Conservation (phyloP, 768 basidiomycete genomes). For the Cystobasidium ongulense region DNA sequence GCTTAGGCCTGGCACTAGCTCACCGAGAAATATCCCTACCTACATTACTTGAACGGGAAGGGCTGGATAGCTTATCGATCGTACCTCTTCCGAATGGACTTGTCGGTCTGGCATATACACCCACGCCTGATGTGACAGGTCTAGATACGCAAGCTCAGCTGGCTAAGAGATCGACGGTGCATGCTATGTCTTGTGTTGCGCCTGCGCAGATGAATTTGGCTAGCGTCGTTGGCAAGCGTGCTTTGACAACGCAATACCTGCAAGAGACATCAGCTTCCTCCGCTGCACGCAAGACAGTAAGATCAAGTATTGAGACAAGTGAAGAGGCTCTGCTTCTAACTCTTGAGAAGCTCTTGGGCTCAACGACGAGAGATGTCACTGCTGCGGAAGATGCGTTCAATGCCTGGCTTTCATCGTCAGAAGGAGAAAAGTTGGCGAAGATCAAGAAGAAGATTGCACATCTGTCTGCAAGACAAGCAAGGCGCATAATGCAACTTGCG, state of each 20-base stretch:
- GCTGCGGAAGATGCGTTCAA: neutral
- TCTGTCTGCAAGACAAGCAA: neutral
- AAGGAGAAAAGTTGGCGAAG: neutral
- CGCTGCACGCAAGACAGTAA: neutral
- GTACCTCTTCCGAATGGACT: neutral
- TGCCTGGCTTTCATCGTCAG: neutral
- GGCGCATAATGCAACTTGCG: neutral
- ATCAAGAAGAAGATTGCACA: neutral
- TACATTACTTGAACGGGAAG: neutral
- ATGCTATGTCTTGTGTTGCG: neutral
- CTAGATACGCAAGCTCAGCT: neutral
- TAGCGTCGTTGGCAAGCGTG: conserved; percentile 2
- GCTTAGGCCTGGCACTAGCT: neutral
- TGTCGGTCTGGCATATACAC: neutral
- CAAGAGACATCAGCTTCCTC: neutral
- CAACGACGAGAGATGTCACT: neutral
- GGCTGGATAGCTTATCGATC: neutral
- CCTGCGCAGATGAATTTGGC: neutral
- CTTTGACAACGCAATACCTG: conserved; percentile 2
- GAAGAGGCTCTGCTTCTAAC: neutral
- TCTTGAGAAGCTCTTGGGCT: neutral
- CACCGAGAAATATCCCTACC: neutral
- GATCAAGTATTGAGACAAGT: neutral
- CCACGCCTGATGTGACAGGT: neutral
- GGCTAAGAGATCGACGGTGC: neutral